Conservation (phyloP, 1,284 basidiomycete genomes). For the Leucoagaricus sp. region DNA sequence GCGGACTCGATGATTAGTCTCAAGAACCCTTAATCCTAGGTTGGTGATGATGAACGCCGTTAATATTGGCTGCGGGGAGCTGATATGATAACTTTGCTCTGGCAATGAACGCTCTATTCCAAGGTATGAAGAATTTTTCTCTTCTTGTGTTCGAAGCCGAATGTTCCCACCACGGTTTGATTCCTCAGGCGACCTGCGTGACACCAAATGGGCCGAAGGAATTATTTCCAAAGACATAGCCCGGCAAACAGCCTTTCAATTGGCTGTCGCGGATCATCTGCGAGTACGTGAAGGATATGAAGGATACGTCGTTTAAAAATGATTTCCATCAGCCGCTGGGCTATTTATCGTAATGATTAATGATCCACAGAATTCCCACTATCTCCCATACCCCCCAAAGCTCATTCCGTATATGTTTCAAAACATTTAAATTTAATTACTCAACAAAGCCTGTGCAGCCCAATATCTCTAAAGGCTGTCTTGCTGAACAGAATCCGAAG, state of each 20-base stretch:
- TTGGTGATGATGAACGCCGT: not conserved
- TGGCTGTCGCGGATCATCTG: not conserved
- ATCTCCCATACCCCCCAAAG: not conserved
- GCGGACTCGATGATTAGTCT: not conserved
- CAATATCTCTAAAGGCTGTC: too few relatives aligned
- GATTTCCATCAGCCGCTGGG: slow-evolving; percentile 1
- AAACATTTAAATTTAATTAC: not conserved
- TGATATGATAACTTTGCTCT: slow-evolving; percentile 9
- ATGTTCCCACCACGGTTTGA: not conserved
- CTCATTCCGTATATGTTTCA: not conserved
- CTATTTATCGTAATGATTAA: not conserved
- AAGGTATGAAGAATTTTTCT: not conserved
- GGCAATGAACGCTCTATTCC: not conserved
- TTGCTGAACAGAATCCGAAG: not conserved
- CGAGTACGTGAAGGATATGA: too few relatives aligned
- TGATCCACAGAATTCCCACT: not conserved
- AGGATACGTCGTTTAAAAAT: not conserved
- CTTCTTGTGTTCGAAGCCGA: not conserved
- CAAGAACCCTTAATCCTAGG: not conserved
- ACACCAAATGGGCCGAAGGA: not conserved
- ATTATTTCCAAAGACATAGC: not conserved
- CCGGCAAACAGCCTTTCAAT: not conserved
- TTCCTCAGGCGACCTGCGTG: not conserved
- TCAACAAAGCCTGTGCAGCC: too few relatives aligned
- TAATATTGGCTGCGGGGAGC: slow-evolving; percentile 4